Base-by-base conservation (phyloP, 2,329 filamentous ascomycete species). In the Graphium sp. region DNA sequence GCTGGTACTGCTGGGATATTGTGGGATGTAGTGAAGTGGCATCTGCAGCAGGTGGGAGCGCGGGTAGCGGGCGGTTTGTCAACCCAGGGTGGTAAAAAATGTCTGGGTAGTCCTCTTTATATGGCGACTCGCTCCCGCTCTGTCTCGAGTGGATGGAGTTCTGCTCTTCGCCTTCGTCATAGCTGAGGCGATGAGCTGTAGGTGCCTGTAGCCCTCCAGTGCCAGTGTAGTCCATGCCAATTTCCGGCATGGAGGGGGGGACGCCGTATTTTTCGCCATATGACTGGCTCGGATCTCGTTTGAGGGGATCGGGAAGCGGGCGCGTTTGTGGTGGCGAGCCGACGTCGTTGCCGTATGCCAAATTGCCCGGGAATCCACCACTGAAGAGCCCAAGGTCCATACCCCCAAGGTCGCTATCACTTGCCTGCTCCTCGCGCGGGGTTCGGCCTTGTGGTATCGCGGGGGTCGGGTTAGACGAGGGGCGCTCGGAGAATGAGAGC, bases 1-100 rank as follows among this genome's bases (percentile, higher is more conserved):
- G 48, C 58, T 28, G 60, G 56, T 1, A 56, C 43, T 20, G 60
- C 62, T 31, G 64, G 41, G 45, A 66, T 45, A 1, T 60, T 61
- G 42, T 60, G 65, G 39, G n/a, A 56, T 61, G 33, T 82, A 21
- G 17, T 30, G 19, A 20, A 31, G 29, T 16, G 12, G 26, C 81
- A 3, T 72, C 74, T 6, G 62, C 67, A 25, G 67, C 58, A 7
- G 59, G 5, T n/a, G 70, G 71, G 3, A 75, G 54, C 6, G 68
- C 68, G 39, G 56, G 80, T 44, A 58, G 76, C 50, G 52, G 84
- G 53, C 56, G 72, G 60, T 41, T 58, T 36, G 68, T 56, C 45
- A 84, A 71, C 22, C 82, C 82, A 12, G 85, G 85, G 42, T 95
- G 84, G 48, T 91, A 98, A 47, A 93, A 93, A 45, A 95, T 74